Evolutionary conservation across 2,329 filamentous ascomycete species (phyloP), one percentile per base, ranked within the genome.

Genomic region (Penicillium brevicompactum): DNA sequence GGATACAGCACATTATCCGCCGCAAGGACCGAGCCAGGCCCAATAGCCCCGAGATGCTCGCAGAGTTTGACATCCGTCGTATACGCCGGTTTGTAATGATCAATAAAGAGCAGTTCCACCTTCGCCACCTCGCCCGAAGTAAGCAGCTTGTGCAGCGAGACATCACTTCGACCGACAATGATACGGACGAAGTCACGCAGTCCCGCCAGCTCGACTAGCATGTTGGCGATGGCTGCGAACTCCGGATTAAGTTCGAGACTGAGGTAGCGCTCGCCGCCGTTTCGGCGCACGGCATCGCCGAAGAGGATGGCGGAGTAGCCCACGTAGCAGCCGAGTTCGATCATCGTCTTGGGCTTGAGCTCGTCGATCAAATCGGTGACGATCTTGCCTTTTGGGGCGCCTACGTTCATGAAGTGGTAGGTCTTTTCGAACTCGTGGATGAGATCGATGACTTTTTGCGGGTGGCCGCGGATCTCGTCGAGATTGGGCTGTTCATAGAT

Each of bases 241-340:
- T 88, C 86, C 1, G 89, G 85, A 64, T 88, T 90, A 64, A 84
- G 78, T 69, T 94, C 91, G 5, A 94, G 76, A 63, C 86, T 89
- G 70, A 83, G 87, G 74, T 91, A 92, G 22, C 78, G 76, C 61
- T 81, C 79, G 3, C 88, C 88, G 10, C 87, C 88, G 3, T 81
- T 82, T 47, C 81, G 79, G 55, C 83, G 82, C 14, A 90, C 76
- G 0, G 87, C 86, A 34, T 85, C 80, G 43, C 84, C 88, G 67
- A 92, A 93, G 1, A 91, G 79, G 56, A 94, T 85, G 56, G 87
- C 87, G 0, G 90, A 93, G 77, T 94, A 94, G 41, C 90, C 90
- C 18, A 92, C 82, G 71, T 93, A 94, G 46, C 89, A 88, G 45
- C 91, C 90, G 0, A 94, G 80, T 69, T 95, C 90, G 45, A 93